phyloP scores from a whole-genome alignment of 2,329 filamentous ascomycete species.

The Nigrograna mackinnonii region DNA sequence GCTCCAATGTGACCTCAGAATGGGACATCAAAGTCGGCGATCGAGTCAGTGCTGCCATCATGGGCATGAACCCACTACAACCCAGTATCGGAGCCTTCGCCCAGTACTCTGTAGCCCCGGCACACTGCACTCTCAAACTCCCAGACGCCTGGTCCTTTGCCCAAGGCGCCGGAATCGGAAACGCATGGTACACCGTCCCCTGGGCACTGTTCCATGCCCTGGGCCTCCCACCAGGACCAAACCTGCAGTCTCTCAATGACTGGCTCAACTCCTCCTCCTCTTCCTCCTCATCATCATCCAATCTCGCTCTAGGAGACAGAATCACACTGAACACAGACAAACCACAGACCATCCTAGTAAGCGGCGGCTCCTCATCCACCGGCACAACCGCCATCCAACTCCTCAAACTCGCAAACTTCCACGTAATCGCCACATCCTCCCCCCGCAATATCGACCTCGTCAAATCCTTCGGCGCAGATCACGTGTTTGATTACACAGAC shows the following conservation, averaged over 20 bases:
- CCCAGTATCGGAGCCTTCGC: slow-evolving; percentile 17
- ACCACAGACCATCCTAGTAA: slow-evolving; percentile 14
- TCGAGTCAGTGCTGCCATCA: slow-evolving; percentile 34
- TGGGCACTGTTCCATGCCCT: slow-evolving; percentile 43
- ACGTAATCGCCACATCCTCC: slow-evolving; percentile 12
- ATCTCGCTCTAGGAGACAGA: too few relatives aligned
- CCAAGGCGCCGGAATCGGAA: slow-evolving; percentile 41
- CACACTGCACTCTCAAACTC: background rate
- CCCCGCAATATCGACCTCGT: slow-evolving; percentile 13
- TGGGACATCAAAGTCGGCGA: slow-evolving; percentile 15
- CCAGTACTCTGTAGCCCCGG: slow-evolving; percentile 9
- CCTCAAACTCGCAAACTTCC: slow-evolving; percentile 34
- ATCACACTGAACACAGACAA: too few relatives aligned
- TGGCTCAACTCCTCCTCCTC: too few relatives aligned
- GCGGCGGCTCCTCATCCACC: slow-evolving; percentile 50
- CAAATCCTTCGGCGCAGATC: slow-evolving; percentile 14
- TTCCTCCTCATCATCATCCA: too few relatives aligned
- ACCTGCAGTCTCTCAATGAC: too few relatives aligned
- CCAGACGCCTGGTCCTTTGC: slow-evolving; percentile 22
- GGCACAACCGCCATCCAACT: slow-evolving; percentile 51
- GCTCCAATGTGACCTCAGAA: too few relatives aligned
- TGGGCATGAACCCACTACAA: background rate
- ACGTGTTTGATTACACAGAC: slow-evolving; percentile 47
- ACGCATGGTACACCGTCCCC: slow-evolving; percentile 40
- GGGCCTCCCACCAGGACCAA: too few relatives aligned